A percentile compares a stretch with the other conserved stretches of the same genome.
These are phyloP conservation scores for Fusarium oxysporum DNA, from an alignment of 2,329 filamentous ascomycete species.

Conservation along the genomic window DNA sequence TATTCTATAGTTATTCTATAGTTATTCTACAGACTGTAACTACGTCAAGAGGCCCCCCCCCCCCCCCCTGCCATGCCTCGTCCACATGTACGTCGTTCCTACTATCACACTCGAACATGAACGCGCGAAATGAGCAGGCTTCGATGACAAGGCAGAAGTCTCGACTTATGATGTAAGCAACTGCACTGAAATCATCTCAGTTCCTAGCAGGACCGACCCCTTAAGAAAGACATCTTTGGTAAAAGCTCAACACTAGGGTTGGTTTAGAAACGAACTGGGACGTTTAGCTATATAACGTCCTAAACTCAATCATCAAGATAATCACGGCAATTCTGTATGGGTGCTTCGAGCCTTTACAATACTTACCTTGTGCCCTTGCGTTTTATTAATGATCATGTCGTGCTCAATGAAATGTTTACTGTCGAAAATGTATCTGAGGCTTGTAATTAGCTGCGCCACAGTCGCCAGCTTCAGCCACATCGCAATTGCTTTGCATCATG, in stretches of 20 bases:
- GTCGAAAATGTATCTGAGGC: neutral
- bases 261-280: neutral
- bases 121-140: neutral
- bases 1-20: neutral
- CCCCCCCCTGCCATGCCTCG: neutral
- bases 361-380: rapidly evolving
- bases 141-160: neutral
- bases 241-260: neutral
- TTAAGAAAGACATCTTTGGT: neutral
- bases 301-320: neutral
- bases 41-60: neutral
- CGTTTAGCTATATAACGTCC: neutral
- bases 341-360: too few relatives aligned
- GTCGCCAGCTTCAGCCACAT: slow-evolving; percentile 23
- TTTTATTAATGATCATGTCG: neutral
- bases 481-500: slow-evolving; percentile 12
- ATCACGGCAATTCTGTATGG: neutral
- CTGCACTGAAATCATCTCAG: neutral
- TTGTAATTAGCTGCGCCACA: slow-evolving; percentile 9
- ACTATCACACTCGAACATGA: neutral
- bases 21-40: neutral
- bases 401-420: neutral
- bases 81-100: neutral
- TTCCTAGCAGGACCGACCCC: neutral
- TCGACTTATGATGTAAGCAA: neutral